These are phyloP conservation scores for Galerina sulciceps DNA, from an alignment of 768 basidiomycete species.

Conservation along the genomic window DNA sequence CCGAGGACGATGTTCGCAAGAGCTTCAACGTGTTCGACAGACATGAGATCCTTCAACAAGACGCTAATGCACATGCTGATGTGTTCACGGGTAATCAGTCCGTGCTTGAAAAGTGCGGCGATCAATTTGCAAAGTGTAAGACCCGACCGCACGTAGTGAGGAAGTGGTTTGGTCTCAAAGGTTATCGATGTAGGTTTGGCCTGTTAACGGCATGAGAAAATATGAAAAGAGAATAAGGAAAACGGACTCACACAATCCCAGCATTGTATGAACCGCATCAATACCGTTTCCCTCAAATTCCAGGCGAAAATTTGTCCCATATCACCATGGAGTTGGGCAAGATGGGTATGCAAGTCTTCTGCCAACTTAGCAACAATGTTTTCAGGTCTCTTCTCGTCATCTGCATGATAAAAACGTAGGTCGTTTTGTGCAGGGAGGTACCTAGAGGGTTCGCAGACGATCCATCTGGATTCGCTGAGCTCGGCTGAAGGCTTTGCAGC, in stretches of 20 bases:
- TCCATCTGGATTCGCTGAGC: too few relatives aligned
- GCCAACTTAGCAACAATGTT: constrained; percentile 8
- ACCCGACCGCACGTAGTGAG: constrained; percentile 19
- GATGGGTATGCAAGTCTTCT: constrained; percentile 6
- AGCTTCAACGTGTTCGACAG: constrained; percentile 25
- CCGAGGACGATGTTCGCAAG: constrained; percentile 20
- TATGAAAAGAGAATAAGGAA: background rate
- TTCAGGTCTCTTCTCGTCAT: background rate
- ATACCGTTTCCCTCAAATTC: constrained; percentile 18
- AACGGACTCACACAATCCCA: constrained; percentile 21
- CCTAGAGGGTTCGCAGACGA: background rate
- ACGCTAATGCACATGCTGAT: constrained; percentile 21
- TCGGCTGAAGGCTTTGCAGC: constrained; percentile 7
- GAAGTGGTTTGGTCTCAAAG: constrained; percentile 4
- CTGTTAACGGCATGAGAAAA: background rate
- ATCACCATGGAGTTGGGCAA: constrained; percentile 7
- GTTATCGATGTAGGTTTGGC: constrained; percentile 11
- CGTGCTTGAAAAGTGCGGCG: constrained; percentile 17
- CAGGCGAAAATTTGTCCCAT: constrained; percentile 16
- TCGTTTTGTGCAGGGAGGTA: background rate
- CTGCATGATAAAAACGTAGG: background rate
- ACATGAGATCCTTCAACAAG: constrained; percentile 22
- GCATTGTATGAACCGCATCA: constrained; percentile 15
- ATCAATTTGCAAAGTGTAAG: constrained; percentile 21
- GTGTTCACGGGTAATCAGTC: constrained; percentile 17